phyloP scores from a whole-genome alignment of 2,329 filamentous ascomycete species.

The Ceratocystis papillata region DNA sequence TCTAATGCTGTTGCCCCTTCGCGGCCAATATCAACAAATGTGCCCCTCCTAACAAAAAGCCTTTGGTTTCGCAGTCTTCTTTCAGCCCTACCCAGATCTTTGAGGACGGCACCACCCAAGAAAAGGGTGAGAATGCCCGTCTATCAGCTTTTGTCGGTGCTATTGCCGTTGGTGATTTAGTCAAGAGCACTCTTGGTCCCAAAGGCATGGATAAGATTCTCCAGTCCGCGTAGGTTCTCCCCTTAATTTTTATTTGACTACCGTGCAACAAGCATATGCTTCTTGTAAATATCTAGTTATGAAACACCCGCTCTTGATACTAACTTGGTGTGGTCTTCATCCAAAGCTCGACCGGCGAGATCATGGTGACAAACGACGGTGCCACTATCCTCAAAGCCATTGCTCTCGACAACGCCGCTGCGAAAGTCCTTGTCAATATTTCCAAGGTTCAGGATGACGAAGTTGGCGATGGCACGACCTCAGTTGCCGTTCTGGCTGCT shows the following conservation, averaged over 20 bases:
- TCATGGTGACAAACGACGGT: slow-evolving; percentile 97
- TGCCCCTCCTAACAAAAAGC: slow-evolving; percentile 22
- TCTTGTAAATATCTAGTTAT: background rate
- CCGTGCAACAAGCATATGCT: too few relatives aligned
- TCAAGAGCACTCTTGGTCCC: slow-evolving; percentile 92
- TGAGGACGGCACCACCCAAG: slow-evolving; percentile 89
- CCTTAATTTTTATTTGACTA: background rate
- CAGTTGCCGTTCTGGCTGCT: slow-evolving; percentile 89
- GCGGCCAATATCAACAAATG: slow-evolving; percentile 10
- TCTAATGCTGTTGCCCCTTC: background rate
- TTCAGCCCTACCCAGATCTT: slow-evolving; percentile 96
- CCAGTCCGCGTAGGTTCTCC: slow-evolving; percentile 68
- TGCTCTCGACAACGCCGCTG: slow-evolving; percentile 93
- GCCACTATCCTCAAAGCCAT: slow-evolving; percentile 98
- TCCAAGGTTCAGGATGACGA: slow-evolving; percentile 99
- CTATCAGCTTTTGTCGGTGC: slow-evolving; percentile 96
- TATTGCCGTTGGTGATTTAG: slow-evolving; percentile 92
- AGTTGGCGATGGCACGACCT: slow-evolving; percentile 95
- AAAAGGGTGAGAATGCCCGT: slow-evolving; percentile 98
- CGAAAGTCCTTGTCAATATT: slow-evolving; percentile 97
- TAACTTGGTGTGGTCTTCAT: background rate
- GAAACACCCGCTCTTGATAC: slow-evolving; percentile 3
- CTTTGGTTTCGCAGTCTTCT: slow-evolving; percentile 32
- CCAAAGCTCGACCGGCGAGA: slow-evolving; percentile 77
- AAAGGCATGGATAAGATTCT: slow-evolving; percentile 99